phyloP scores from a whole-genome alignment of 2,329 filamentous ascomycete genomes.

The Raffaelea arxii region DNA sequence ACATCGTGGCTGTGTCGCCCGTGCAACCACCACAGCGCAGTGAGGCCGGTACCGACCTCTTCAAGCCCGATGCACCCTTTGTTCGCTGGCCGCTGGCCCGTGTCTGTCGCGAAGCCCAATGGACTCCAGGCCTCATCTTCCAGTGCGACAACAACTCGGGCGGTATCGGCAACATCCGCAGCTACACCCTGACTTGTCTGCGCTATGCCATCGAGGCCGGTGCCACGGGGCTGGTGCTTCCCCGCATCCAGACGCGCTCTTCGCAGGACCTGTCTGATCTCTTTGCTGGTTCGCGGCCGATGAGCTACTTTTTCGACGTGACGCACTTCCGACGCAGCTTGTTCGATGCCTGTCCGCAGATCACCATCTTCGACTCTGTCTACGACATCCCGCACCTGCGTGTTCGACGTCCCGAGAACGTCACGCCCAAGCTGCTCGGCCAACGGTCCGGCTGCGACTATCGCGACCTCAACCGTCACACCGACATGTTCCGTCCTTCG shows the following conservation, averaged over 20 bases:
- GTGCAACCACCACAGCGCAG: no score
- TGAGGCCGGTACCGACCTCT: conserved; percentile 24
- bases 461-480: conserved; percentile 30
- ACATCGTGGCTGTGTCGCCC: no score
- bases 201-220: conserved; percentile 39
- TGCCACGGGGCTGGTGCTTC: conserved; percentile 34
- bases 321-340: conserved; percentile 31
- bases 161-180: conserved; percentile 40
- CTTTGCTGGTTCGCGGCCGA: conserved; percentile 27
- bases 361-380: conserved; percentile 28
- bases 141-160: conserved; percentile 42
- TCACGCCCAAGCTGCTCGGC: conserved; percentile 31
- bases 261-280: conserved; percentile 30
- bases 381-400: conserved; percentile 27
- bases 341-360: conserved; percentile 28
- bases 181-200: conserved; percentile 39
- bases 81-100: conserved; percentile 34
- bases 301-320: conserved; percentile 38
- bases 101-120: conserved; percentile 30
- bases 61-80: conserved; percentile 29
- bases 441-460: conserved; percentile 27
- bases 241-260: conserved; percentile 33
- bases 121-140: conserved; percentile 32
- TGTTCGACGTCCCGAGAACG: conserved; percentile 24
- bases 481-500: conserved; percentile 24